Conservation (phyloP, 139 green algal genomes). For the Astrephomene gubernaculifera region DNA sequence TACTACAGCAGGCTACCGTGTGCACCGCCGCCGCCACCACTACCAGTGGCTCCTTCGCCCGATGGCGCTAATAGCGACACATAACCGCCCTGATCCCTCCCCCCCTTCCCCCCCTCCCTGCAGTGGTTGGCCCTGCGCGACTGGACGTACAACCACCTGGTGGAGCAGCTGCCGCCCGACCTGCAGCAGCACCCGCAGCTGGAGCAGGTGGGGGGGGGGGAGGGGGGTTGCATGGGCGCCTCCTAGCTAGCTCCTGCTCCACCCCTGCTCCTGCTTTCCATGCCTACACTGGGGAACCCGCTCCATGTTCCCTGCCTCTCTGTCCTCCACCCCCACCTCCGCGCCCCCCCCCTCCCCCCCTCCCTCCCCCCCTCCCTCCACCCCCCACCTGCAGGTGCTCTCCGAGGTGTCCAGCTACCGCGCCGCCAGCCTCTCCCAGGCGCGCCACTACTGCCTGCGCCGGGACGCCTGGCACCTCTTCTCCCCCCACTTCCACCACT, state of each 20-base stretch:
- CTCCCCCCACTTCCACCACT: conserved; percentile 28
- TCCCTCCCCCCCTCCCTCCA: too few relatives aligned
- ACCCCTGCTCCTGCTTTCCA: too few relatives aligned
- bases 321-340: too few relatives aligned
- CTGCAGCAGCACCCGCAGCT: conserved; percentile 16
- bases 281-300: too few relatives aligned
- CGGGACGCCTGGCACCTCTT: conserved; percentile 30
- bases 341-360: too few relatives aligned
- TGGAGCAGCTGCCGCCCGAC: conserved; percentile 27
- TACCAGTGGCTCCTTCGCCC: background rate
- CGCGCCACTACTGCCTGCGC: background rate
- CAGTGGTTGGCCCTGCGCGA: conserved; percentile 36
- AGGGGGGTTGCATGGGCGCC: too few relatives aligned
- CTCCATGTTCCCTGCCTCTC: too few relatives aligned
- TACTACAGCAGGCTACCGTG: background rate
- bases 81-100: background rate
- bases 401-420: conserved; percentile 33
- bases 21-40: background rate
- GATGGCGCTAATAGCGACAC: background rate
- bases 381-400: conserved; percentile 20
- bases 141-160: conserved; percentile 38
- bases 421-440: background rate
- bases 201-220: conserved; percentile 32
- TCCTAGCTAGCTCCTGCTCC: too few relatives aligned
- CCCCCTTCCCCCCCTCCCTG: background rate